These are phyloP conservation scores for Phytophthora ohioensis DNA, from an alignment of 352 stramenopile genomes.

Conservation along the genomic window DNA sequence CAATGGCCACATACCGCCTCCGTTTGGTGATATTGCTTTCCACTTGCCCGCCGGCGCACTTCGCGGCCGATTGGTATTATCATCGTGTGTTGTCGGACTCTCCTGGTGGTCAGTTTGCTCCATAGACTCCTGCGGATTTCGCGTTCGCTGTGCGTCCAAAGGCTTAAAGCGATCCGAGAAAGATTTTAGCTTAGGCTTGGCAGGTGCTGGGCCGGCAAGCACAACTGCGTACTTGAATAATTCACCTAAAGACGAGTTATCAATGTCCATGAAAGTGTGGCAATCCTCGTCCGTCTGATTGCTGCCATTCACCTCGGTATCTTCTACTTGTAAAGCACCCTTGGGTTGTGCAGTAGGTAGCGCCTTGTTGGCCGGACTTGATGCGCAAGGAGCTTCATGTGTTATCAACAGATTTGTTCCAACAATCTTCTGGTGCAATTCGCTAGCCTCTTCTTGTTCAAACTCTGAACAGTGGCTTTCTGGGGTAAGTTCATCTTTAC, in stretches of 20 bases:
- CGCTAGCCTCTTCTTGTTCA: conserved; percentile 10
- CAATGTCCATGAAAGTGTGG: conserved; percentile 41
- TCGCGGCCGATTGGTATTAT: conserved; percentile 13
- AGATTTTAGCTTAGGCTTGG: conserved; percentile 44
- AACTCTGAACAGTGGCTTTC: conserved; percentile 22
- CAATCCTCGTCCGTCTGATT: conserved; percentile 46
- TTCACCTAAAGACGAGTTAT: conserved; percentile 60
- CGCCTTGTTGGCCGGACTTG: not conserved
- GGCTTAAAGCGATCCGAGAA: conserved; percentile 52
- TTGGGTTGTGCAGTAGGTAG: not conserved
- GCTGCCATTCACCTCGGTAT: conserved; percentile 24
- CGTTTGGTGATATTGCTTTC: conserved; percentile 32
- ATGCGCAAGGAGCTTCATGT: not conserved
- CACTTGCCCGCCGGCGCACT: conserved; percentile 36
- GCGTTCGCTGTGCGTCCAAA: conserved; percentile 53
- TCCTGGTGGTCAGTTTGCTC: conserved; percentile 26
- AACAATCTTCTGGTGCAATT: not conserved
- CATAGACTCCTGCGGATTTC: conserved; percentile 43
- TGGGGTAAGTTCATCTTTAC: conserved; percentile 21
- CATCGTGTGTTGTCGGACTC: conserved; percentile 25
- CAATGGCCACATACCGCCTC: conserved; percentile 33
- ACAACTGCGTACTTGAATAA: conserved; percentile 83
- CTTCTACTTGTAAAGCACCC: conserved; percentile 11
- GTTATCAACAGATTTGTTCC: not conserved
- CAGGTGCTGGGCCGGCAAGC: conserved; percentile 53